Base-by-base conservation (phyloP, 2,329 filamentous ascomycete genomes). In the Fusarium irregulare region DNA sequence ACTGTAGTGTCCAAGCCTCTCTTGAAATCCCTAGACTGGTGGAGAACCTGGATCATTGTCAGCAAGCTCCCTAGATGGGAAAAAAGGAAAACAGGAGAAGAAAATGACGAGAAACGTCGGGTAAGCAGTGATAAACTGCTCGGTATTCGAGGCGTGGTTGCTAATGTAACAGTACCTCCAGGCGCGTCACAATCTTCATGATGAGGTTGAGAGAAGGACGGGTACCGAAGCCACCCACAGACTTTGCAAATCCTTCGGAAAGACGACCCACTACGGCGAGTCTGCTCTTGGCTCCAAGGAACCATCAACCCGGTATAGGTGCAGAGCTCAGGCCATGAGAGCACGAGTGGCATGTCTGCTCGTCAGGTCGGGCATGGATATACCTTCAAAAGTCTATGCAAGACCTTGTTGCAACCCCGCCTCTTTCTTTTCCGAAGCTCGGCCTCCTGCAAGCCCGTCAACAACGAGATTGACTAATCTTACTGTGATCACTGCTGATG, bases 381-480 rank as follows among this genome's bases (percentile, higher is more conserved):
- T 10, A 37, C 6, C 34, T 7, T 37, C 18, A 18, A 6, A 37
- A n/a, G 34, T 37, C 18, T n/a, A 10, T 11, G 18, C 34, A 37
- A 37, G 34, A 37, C 18, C 34, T 37, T 37, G 18, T 37, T 37
- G 18, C 18, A n/a, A 11, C 34, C 18, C 10, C 9, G 18, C 34
- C 34, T 37, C 34, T 37, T 37, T 37, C 10, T n/a, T 37, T 18
- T 37, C 18, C 9, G 18, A 37, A 37, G 34, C 34, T 10, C 10
- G 9, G 10, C 3, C 18, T 11, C 34, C 34, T n/a, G 9, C 10
- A n/a, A 37, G 18, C 28, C 28, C 28, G 34, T 18, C 5, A n/a
- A n/a, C 16, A n/a, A 2, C 6, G 3, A 11, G 18, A n/a, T n/a
- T 37, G 34, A 3, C 1, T 9, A n/a, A 7, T n/a, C 9, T 37